Evolutionary conservation across 139 green algal genomes (phyloP).

Genomic region (Haematococcus sp.): DNA sequence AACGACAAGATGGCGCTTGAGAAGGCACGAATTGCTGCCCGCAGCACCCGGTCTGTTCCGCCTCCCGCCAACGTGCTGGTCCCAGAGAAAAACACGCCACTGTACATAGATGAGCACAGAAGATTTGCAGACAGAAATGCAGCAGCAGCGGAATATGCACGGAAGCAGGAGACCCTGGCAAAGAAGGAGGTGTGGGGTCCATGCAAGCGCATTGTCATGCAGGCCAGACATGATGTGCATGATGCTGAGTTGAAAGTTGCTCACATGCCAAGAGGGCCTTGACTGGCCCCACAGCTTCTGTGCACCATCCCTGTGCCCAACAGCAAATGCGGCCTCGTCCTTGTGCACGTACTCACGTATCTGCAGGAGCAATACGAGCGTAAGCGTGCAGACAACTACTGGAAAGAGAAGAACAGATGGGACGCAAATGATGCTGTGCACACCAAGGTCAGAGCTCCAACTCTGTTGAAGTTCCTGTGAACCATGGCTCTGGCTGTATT

Average conservation of each 20-base stretch:
- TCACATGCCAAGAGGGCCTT: too few species aligned
- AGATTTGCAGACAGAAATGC: not conserved
- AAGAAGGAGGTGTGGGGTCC: conserved; percentile 1
- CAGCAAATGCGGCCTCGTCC: too few species aligned
- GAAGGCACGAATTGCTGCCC: not conserved
- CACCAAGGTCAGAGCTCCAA: too few species aligned
- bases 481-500: not conserved
- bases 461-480: not conserved
- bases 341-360: not conserved
- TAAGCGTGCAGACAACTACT: conserved; percentile 21
- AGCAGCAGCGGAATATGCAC: not conserved
- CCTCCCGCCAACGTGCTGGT: not conserved
- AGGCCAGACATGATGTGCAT: too few species aligned
- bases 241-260: too few species aligned
- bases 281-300: too few species aligned
- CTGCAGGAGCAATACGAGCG: conserved; percentile 27
- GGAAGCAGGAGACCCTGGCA: not conserved
- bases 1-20: not conserved
- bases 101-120: conserved; percentile 1
- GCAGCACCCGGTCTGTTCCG: not conserved
- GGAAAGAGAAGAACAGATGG: conserved; percentile 18
- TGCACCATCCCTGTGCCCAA: too few species aligned
- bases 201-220: too few species aligned
- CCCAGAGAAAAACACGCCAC: not conserved
- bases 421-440: conserved; percentile 8